Base-by-base conservation (phyloP, 1,284 basidiomycete genomes). In the Sanghuangporus sanghuang region DNA sequence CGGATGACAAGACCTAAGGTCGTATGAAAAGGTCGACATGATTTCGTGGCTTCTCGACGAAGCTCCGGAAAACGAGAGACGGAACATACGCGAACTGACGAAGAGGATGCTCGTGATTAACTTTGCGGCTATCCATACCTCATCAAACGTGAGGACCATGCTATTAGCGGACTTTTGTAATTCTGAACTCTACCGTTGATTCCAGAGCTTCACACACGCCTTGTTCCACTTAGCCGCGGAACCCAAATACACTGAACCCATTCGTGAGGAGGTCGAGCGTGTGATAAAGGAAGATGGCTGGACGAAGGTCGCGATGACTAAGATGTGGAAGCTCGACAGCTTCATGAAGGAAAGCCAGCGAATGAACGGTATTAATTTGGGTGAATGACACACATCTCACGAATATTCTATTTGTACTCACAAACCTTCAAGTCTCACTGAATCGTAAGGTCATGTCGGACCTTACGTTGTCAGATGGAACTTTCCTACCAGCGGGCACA, bases 301-400 rank as follows among this genome's bases (percentile, higher is more conserved):
- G 78, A 78, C 77, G 1, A 81, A 81, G 67, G 68, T 66, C 0
- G 73, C 76, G 0, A 70, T 84, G 58, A 69, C 67, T 6, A 79
- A 78, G 57, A 76, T 83, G 76, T 69, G 70, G 59, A 79, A 79
- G 62, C 66, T 83, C 21, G 81, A 84, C 65, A 83, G 81, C 64
- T 81, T 83, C 68, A 66, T 84, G 56, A 77, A 79, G 56, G 81
- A 83, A 66, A 75, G 77, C 1, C 75, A 78, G 62, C 72, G 81
- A 8, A 63, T 76, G 48, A 74, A 74, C 40, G 74, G 73, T 0
- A 68, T 74, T 14, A 60, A 60, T 11, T n/a, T 62, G n/a, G 18
- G 71, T 73, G 63, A 44, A 68, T 67, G 9, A 18, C 2, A 21
- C 1, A 9, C 36, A 35, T 14, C 50, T 1, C n/a, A 8, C 18